phyloP scores from a whole-genome alignment of 2,329 filamentous ascomycete genomes.

The Aspergillus candidus region DNA sequence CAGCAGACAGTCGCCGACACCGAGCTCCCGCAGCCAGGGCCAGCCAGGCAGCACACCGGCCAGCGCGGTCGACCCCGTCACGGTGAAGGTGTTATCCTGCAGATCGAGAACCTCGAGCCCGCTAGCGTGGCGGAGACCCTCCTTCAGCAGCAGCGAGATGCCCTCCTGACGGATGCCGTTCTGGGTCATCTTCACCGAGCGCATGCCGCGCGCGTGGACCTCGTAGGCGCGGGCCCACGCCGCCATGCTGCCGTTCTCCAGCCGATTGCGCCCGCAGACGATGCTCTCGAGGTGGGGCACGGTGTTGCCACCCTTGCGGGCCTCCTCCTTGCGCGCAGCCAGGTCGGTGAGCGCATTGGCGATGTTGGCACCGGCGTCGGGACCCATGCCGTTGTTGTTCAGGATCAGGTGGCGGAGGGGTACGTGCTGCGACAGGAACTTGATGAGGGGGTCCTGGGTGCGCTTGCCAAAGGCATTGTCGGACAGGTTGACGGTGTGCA shows the following conservation, averaged over 20 bases:
- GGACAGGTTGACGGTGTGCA: constrained; percentile 90
- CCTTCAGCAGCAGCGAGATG: constrained; percentile 70
- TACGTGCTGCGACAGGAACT: constrained; percentile 80
- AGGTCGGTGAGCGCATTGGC: constrained; percentile 80
- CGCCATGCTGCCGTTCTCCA: constrained; percentile 94
- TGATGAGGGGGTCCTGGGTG: constrained; percentile 84
- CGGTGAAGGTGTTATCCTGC: constrained; percentile 96
- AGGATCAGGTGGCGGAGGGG: constrained; percentile 91
- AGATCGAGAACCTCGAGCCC: constrained; percentile 74
- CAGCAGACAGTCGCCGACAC: constrained; percentile 81
- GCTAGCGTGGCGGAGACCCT: constrained; percentile 67
- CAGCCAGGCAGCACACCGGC: constrained; percentile 68
- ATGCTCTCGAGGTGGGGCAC: constrained; percentile 90
- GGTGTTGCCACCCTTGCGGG: constrained; percentile 54
- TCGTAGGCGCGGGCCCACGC: constrained; percentile 87
- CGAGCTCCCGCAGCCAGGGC: constrained; percentile 72
- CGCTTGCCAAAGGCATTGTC: constrained; percentile 98
- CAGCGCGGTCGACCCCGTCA: constrained; percentile 70
- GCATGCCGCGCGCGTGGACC: constrained; percentile 70
- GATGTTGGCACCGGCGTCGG: constrained; percentile 80
- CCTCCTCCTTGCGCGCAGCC: constrained; percentile 75
- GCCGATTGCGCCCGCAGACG: constrained; percentile 88
- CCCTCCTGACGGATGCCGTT: constrained; percentile 96
- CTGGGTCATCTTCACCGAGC: constrained; percentile 92
- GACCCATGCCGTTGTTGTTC: constrained; percentile 97